phyloP scores from a whole-genome alignment of 306 rosid genomes.

The Prunus padus region DNA sequence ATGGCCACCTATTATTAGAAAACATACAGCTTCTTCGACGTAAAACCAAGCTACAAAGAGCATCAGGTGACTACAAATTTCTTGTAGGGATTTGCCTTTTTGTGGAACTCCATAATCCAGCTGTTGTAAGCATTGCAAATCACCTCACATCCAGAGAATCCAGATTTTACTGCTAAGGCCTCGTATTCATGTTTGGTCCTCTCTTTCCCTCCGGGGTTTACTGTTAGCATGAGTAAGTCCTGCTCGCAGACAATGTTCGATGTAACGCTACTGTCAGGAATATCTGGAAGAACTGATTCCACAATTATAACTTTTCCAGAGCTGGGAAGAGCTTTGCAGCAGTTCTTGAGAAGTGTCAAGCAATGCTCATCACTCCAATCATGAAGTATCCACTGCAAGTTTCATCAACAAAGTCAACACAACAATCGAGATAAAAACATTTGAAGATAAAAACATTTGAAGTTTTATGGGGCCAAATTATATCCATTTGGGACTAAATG shows the following conservation, averaged over 20 bases:
- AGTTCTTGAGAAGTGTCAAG: conserved; percentile 31
- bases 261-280: conserved; percentile 10
- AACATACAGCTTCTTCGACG: background rate
- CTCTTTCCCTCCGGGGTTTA: conserved; percentile 35
- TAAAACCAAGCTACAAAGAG: background rate
- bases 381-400: conserved; percentile 32
- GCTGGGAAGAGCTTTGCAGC: conserved; percentile 27
- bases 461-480: no score
- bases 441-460: background rate
- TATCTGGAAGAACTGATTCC: conserved; percentile 24
- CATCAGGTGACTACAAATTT: background rate
- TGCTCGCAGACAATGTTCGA: conserved; percentile 3
- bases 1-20: background rate
- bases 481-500: no score
- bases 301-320: conserved; percentile 30
- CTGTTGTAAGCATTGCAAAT: conserved; percentile 20
- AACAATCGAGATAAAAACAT: background rate
- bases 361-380: conserved; percentile 36
- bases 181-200: conserved; percentile 19
- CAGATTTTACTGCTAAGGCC: conserved; percentile 19
- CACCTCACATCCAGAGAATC: conserved; percentile 19
- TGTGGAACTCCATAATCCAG: conserved; percentile 37
- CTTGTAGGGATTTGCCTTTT: background rate
- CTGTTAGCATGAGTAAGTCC: conserved; percentile 28
- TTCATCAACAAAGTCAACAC: background rate